Conservation (phyloP, 176 grass and related monocot species). For the Triticum monococcum region DNA sequence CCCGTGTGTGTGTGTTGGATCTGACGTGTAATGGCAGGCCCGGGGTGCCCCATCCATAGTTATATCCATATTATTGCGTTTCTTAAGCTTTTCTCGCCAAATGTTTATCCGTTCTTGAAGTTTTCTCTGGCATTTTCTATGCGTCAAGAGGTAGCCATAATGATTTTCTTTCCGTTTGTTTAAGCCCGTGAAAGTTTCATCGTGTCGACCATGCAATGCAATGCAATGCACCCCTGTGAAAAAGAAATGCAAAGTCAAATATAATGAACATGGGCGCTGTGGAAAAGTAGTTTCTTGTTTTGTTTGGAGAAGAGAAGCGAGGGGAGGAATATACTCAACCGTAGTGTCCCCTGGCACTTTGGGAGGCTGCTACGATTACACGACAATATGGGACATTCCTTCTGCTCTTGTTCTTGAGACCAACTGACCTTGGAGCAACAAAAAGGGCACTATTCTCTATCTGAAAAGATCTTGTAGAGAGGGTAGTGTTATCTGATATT, state of each 20-base stretch:
- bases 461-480: background rate
- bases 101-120: background rate
- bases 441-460: background rate
- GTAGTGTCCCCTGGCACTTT: background rate
- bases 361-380: conserved; percentile 13
- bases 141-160: conserved; percentile 12
- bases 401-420: conserved; percentile 14
- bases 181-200: conserved; percentile 31
- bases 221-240: background rate
- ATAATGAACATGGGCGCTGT: background rate
- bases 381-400: background rate
- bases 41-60: background rate
- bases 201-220: conserved; percentile 7
- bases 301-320: background rate
- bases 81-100: background rate
- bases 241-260: too few relatives aligned
- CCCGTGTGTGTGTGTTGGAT: conserved; percentile 27
- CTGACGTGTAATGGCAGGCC: conserved; percentile 34
- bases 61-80: conserved; percentile 4
- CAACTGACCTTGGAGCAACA: background rate
- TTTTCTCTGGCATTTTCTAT: conserved; percentile 25
- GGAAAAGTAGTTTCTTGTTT: conserved; percentile 28
- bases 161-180: background rate
- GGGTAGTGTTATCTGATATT: background rate
- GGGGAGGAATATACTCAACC: conserved; percentile 12